Conservation (phyloP, 83 land plant genomes). For the Picea engelmannii region DNA sequence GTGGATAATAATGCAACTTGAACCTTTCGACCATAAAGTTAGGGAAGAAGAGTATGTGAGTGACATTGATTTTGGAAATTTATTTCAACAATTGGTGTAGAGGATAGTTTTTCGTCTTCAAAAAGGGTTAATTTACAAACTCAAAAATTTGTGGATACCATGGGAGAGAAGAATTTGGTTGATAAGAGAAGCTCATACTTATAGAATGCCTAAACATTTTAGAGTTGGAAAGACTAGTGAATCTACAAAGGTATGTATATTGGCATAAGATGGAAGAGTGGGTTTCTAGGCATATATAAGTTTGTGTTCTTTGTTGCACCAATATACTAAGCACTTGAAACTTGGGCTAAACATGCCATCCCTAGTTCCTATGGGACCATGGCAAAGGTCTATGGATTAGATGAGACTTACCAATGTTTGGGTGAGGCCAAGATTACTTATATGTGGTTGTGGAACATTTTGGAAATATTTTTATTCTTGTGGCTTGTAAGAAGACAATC, state of each 20-base stretch:
- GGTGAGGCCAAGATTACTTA: not conserved
- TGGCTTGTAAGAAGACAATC: not conserved
- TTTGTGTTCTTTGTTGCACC: not conserved
- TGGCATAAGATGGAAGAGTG: not conserved
- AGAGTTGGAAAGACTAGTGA: not conserved
- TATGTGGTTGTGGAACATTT: not conserved
- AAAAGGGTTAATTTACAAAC: not conserved
- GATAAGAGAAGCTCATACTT: conserved; percentile 4
- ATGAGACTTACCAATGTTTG: not conserved
- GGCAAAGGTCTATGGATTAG: not conserved
- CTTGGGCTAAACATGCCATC: not conserved
- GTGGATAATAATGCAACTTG: not conserved
- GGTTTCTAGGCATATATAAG: not conserved
- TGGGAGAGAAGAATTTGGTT: not conserved
- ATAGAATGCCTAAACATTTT: not conserved
- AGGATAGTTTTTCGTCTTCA: not conserved
- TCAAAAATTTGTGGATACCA: not conserved
- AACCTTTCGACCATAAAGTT: not conserved
- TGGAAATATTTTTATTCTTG: not conserved
- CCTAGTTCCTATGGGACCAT: not conserved
- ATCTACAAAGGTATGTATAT: not conserved
- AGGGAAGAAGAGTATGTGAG: not conserved
- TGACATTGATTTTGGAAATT: not conserved
- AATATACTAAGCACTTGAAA: not conserved
- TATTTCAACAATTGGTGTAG: not conserved